Percentiles rank a stretch among this genome's conserved stretches.
phyloP scores from a whole-genome alignment of 306 rosid genomes.

The Rubus idaeus region DNA sequence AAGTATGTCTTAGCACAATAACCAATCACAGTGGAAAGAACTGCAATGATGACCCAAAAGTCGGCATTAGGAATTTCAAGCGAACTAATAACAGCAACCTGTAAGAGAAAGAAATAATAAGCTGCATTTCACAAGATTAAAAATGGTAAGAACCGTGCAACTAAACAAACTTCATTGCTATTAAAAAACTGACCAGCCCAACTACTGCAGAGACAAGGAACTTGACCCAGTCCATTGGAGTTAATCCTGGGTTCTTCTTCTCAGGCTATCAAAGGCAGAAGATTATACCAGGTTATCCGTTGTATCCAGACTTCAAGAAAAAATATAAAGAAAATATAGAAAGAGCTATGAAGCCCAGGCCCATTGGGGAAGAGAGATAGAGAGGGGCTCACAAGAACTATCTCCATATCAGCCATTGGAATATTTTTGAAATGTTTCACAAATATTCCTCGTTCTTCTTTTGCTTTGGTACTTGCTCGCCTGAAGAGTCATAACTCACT shows the following conservation, averaged over 20 bases:
- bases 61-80: constrained; percentile 90
- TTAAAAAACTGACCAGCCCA: constrained; percentile 73
- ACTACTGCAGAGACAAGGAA: constrained; percentile 87
- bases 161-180: constrained; percentile 14
- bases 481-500: constrained; percentile 48
- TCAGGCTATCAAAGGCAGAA: constrained; percentile 71
- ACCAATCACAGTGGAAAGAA: constrained; percentile 87
- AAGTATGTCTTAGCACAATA: constrained; percentile 93
- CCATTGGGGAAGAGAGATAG: constrained; percentile 1
- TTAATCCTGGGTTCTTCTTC: constrained; percentile 96
- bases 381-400: constrained; percentile 72
- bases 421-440: constrained; percentile 88
- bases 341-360: neutral
- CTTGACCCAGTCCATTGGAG: constrained; percentile 99
- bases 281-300: constrained; percentile 28
- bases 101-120: constrained; percentile 27
- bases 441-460: constrained; percentile 67
- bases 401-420: constrained; percentile 99
- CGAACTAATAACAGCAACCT: constrained; percentile 90
- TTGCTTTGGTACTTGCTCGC: constrained; percentile 52
- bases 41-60: constrained; percentile 76
- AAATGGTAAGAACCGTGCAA: neutral
- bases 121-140: constrained; percentile 25
- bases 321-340: neutral
- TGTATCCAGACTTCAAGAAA: neutral